Base-by-base conservation (phyloP, 75 land plant species). In the Sequoia sempervirens region DNA sequence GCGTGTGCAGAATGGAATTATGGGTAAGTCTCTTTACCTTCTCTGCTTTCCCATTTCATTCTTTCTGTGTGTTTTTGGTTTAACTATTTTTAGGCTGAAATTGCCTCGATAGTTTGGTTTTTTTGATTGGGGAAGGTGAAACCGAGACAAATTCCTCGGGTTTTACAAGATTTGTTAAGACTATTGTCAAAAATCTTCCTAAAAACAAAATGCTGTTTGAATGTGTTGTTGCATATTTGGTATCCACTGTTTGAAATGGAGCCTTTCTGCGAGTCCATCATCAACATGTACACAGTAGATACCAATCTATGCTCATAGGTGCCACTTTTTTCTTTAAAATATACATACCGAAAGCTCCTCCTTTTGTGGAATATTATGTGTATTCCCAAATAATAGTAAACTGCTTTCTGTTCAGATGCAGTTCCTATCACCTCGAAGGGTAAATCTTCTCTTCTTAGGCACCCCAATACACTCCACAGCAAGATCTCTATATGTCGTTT, bases 1-100 rank as follows among this genome's bases (percentile, higher is more conserved):
- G 95, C 85, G 20, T 93, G 96, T 87, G 96, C 95, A 72, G 96
- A 93, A 78, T 95, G 96, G 97, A 94, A 91, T 69, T 95, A 90
- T 83, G 97, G 97, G 97, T 95, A 86, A 36, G 89, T 81, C n/a
- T 54, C 36, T 52, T 34, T 54, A 32, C 82, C 30, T 50, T 52
- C 30, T 54, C 36, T 70, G 12, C 73, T 70, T 10, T 70, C 14
- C 73, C 36, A 1, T 32, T 32, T n/a, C 32, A 11, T 68, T 69
- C 11, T 70, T 70, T 61, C 26, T 61, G 28, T 61, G 28, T 61
- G 26, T 61, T 61, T 53, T 61, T 20, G 66, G n/a, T 23, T 26
- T 61, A 5, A 61, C 26, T 20, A 17, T 20, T 58, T 61, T 23
- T 61, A 61, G n/a, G 78, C 78, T 75, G 78, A 75, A 75, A 13